phyloP scores from a whole-genome alignment of 768 basidiomycete genomes.

The Boletus rex-veris region DNA sequence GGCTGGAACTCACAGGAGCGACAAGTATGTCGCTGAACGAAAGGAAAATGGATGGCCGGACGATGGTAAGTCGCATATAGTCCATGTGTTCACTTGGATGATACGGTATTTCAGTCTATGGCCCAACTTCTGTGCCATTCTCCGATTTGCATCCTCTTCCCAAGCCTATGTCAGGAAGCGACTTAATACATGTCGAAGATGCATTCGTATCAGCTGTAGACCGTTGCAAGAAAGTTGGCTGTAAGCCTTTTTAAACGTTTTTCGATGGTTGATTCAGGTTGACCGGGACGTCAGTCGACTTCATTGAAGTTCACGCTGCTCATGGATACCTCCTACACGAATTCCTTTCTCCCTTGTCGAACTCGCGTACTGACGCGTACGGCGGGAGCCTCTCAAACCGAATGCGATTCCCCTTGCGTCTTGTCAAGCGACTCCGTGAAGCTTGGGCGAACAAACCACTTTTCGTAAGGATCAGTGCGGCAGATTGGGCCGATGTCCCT shows the following conservation, averaged over 20 bases:
- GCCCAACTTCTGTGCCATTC: slow-evolving; percentile 57
- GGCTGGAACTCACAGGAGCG: slow-evolving; percentile 29
- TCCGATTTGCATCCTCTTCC: slow-evolving; percentile 51
- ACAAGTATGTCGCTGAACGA: slow-evolving; percentile 37
- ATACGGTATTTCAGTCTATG: slow-evolving; percentile 46
- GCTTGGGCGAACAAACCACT: slow-evolving; percentile 64
- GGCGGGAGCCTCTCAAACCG: slow-evolving; percentile 76
- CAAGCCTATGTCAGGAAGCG: slow-evolving; percentile 50
- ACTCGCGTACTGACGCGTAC: slow-evolving; percentile 65
- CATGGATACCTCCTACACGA: slow-evolving; percentile 61
- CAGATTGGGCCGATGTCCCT: slow-evolving; percentile 59
- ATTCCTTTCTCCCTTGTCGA: slow-evolving; percentile 75
- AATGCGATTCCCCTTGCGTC: slow-evolving; percentile 59
- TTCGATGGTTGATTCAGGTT: background rate
- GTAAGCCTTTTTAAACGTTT: slow-evolving; percentile 34
- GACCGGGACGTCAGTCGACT: slow-evolving; percentile 47
- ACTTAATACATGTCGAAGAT: slow-evolving; percentile 55
- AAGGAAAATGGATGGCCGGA: slow-evolving; percentile 72
- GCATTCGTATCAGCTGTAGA: slow-evolving; percentile 56
- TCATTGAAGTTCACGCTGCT: slow-evolving; percentile 70
- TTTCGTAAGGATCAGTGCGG: slow-evolving; percentile 66
- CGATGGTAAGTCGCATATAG: slow-evolving; percentile 39
- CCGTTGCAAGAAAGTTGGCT: slow-evolving; percentile 59
- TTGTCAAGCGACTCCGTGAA: slow-evolving; percentile 50
- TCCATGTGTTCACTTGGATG: background rate